phyloP scores from a whole-genome alignment of 2,329 filamentous ascomycete genomes.

The Fusarium sp. region DNA sequence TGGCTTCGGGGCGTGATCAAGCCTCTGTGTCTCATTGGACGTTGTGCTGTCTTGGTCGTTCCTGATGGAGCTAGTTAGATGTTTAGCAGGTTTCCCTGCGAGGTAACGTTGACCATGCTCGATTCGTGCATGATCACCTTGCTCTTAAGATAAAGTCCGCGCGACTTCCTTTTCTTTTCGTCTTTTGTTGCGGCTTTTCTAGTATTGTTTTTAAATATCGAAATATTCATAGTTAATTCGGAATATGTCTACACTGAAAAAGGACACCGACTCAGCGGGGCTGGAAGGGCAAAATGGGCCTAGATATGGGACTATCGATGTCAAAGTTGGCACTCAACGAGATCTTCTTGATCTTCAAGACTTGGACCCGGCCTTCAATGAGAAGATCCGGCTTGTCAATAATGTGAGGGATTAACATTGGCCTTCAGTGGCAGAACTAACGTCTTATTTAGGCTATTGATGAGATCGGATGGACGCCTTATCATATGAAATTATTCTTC shows the following conservation, averaged over 20 bases:
- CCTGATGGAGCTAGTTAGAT: background rate
- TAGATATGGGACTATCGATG: background rate
- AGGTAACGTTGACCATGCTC: background rate
- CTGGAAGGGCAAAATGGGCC: constrained; percentile 6
- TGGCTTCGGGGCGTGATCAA: constrained; percentile 2
- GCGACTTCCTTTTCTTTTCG: background rate
- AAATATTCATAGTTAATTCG: fast-evolving
- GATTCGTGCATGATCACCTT: constrained; percentile 6
- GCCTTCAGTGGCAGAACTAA: background rate
- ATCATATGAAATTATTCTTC: constrained; percentile 71
- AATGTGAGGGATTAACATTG: constrained; percentile 58
- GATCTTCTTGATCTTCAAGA: background rate
- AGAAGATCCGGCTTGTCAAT: constrained; percentile 78
- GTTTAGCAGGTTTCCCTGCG: background rate
- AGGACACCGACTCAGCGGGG: background rate
- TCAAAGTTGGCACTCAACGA: background rate
- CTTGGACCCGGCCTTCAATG: constrained; percentile 41
- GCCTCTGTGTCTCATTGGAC: background rate
- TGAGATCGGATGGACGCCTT: constrained; percentile 71
- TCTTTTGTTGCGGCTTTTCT: background rate
- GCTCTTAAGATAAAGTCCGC: constrained; percentile 2
- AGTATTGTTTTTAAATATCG: background rate
- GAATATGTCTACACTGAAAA: background rate
- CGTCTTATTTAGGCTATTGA: constrained; percentile 58
- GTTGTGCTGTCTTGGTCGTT: background rate